Percentiles rank a stretch among this genome's conserved stretches.
Conservation (phyloP, 768 basidiomycete genomes). For the Phanerochaete sordida region DNA sequence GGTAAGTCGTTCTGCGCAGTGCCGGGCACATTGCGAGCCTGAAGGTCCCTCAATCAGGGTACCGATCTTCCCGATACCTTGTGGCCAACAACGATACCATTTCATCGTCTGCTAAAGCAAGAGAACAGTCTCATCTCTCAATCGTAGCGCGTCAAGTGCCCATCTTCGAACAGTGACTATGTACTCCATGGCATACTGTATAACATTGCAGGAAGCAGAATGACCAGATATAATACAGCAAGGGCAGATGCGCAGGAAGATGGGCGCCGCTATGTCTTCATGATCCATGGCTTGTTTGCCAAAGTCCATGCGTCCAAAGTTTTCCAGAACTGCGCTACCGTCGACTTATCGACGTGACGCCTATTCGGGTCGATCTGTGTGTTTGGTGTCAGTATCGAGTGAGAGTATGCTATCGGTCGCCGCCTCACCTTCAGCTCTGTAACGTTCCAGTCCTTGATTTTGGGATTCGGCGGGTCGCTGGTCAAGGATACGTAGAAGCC, state of each 20-base stretch:
- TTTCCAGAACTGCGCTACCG: conserved; percentile 96
- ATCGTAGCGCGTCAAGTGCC: too few relatives aligned
- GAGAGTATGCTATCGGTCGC: not conserved
- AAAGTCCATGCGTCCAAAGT: conserved; percentile 83
- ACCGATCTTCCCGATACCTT: too few relatives aligned
- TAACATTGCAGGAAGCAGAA: not conserved
- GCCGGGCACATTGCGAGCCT: too few relatives aligned
- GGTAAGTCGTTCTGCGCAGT: too few relatives aligned
- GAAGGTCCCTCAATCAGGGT: too few relatives aligned
- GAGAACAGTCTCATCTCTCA: too few relatives aligned
- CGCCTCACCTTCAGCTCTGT: conserved; percentile 79
- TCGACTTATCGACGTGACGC: conserved; percentile 91
- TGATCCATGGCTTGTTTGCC: conserved; percentile 75
- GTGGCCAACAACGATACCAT: too few relatives aligned
- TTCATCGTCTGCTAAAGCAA: too few relatives aligned
- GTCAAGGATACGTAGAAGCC: conserved; percentile 95
- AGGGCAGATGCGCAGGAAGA: not conserved
- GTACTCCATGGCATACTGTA: too few relatives aligned
- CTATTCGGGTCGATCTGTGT: conserved; percentile 82
- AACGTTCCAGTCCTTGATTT: conserved; percentile 96
- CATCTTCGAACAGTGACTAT: too few relatives aligned
- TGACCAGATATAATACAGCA: not conserved
- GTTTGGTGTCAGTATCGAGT: not conserved
- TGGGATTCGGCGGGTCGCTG: conserved; percentile 84
- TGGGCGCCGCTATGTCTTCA: conserved; percentile 34